Evolutionary conservation across 441 rosid genomes (phyloP).

Genomic region (Sinapis alba): DNA sequence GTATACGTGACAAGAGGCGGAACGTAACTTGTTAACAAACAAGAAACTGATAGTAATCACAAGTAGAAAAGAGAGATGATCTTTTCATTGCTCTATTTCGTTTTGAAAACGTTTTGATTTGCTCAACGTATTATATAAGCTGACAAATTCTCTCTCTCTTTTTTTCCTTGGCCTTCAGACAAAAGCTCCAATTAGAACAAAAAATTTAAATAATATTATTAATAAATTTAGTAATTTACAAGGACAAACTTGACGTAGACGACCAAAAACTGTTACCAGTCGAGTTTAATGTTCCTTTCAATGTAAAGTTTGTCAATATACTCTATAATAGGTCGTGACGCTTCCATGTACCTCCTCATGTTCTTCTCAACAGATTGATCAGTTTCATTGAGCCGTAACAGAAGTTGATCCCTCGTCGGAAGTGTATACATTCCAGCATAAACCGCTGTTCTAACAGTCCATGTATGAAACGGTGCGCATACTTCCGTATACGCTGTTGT

Average conservation of each 20-base stretch:
- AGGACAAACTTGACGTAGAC: background rate
- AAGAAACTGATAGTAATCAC: background rate
- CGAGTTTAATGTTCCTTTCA: constrained; percentile 73
- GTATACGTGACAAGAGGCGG: background rate
- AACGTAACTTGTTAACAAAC: background rate
- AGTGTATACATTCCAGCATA: constrained; percentile 95
- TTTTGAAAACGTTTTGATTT: background rate
- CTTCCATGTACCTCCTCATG: constrained; percentile 75
- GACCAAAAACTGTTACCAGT: constrained; percentile 59
- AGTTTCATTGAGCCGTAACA: constrained; percentile 77
- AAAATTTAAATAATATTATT: background rate
- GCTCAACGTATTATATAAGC: background rate
- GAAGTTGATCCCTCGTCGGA: constrained; percentile 79
- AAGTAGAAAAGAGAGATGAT: background rate
- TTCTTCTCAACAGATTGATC: constrained; percentile 76
- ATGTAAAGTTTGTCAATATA: constrained; percentile 79
- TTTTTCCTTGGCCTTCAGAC: constrained; percentile 6
- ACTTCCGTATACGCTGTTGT: constrained; percentile 84
- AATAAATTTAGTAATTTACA: constrained; percentile 15
- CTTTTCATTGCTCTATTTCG: constrained; percentile 15
- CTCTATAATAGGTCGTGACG: constrained; percentile 62
- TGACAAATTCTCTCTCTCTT: background rate
- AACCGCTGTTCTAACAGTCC: constrained; percentile 90
- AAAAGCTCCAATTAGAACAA: background rate
- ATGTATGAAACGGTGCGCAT: constrained; percentile 85